Percentiles rank a stretch among this genome's conserved stretches.
Conservation (phyloP, 176 grass and related monocot species). For the Tillandsia fasciculata region DNA sequence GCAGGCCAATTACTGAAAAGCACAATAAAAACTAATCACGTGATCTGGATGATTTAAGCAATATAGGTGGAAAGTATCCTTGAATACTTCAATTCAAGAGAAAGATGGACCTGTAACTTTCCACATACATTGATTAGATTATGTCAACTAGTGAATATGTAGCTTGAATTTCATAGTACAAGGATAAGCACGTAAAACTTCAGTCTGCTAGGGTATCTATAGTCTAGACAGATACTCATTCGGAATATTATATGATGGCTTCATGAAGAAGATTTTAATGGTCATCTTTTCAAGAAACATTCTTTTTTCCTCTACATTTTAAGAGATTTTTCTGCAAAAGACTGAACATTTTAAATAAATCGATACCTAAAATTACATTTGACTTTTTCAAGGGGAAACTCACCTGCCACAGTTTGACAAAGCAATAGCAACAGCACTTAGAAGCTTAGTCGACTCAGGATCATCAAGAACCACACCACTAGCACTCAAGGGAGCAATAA, state of each 20-base stretch:
- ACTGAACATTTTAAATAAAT: not conserved
- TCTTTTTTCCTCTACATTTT: not conserved
- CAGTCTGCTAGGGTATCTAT: not conserved
- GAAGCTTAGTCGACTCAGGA: slow-evolving; percentile 90
- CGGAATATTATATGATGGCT: too few relatives aligned
- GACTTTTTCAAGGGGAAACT: slow-evolving; percentile 9
- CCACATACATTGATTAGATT: not conserved
- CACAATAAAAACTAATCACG: slow-evolving; percentile 20
- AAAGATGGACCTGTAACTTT: not conserved
- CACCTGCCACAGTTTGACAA: slow-evolving; percentile 93
- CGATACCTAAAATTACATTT: not conserved
- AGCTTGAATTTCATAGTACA: not conserved
- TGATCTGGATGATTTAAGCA: slow-evolving; percentile 1
- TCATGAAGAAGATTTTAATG: too few relatives aligned
- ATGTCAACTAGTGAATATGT: not conserved
- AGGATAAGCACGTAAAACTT: not conserved
- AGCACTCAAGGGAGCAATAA: slow-evolving; percentile 84
- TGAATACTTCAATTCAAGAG: too few relatives aligned
- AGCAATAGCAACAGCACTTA: slow-evolving; percentile 92
- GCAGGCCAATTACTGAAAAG: slow-evolving; percentile 86
- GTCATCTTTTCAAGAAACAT: too few relatives aligned
- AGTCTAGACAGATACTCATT: not conserved
- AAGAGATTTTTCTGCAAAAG: not conserved
- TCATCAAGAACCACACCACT: slow-evolving; percentile 90
- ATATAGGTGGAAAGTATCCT: not conserved